Evolutionary conservation across 345 rosid genomes (phyloP), one percentile per base, ranked within the genome.

Genomic region (Euclidium syriacum): DNA sequence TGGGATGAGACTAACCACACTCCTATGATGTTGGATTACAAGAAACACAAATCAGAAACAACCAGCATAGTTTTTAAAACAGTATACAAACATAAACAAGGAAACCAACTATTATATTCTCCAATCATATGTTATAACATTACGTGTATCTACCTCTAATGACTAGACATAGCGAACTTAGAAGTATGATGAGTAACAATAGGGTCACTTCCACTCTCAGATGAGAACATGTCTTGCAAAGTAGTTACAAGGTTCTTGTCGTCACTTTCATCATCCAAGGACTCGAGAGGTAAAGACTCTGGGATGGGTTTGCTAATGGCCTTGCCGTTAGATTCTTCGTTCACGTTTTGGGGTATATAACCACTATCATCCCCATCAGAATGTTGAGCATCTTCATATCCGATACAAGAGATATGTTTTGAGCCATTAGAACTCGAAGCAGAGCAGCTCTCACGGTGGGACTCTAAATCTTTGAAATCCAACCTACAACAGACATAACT

Each of bases 1-100:
- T 47, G 99, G 83, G 19, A 78, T 75, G 46, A 81, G 71, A 65
- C 77, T 62, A 34, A 8, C 49, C 70, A 55, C 64, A 52, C 65
- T 65, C 53, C 60, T 39, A 83, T 84, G 64, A 17, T 4, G 44
- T 9, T 12, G 10, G 14, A 5, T 27, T 8, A 38, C 64, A 47
- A 47, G 14, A 43, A 25, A 52, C 56, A 46, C 46, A 18, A 52
- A 32, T 61, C 20, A 69, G 62, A 60, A 52, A 19, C 40, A 33
- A 40, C 40, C n/a, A 33, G 10, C 11, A 42, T 19, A 29, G n/a
- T n/a, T n/a, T 29, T 29, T 29, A 9, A 9, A 29, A 29, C 7
- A 29, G 33, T 29, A 29, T 5, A 29, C 1, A 9, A 29, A 5
- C 5, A 29, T n/a, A n/a, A n/a, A n/a, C n/a, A n/a, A n/a, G n/a